Conservation (phyloP, 2,329 filamentous ascomycete genomes). For the Bipolaris gigantea region DNA sequence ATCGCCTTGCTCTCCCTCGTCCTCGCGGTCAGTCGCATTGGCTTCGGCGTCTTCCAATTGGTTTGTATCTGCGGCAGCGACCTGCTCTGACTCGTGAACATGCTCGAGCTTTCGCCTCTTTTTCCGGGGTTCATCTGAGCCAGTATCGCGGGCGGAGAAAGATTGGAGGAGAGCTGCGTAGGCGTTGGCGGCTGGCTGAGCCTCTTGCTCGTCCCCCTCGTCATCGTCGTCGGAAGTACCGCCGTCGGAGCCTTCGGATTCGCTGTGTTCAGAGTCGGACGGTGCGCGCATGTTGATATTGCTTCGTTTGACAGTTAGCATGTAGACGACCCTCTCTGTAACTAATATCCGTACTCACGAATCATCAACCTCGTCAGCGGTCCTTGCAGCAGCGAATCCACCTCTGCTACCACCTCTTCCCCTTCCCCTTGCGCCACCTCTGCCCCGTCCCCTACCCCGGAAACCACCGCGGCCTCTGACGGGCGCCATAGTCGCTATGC, state of each 20-base stretch:
- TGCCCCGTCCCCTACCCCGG: slow-evolving; percentile 13
- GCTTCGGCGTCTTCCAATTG: neutral
- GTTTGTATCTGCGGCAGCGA: slow-evolving; percentile 13
- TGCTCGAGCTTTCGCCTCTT: slow-evolving; percentile 58
- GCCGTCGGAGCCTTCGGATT: slow-evolving; percentile 26
- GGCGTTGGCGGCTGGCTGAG: slow-evolving; percentile 43
- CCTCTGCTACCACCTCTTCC: slow-evolving; percentile 25
- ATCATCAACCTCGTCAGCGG: slow-evolving; percentile 33
- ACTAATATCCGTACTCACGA: slow-evolving; percentile 32
- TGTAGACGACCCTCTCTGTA: neutral
- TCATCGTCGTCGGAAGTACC: slow-evolving; percentile 27
- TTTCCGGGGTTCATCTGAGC: slow-evolving; percentile 49
- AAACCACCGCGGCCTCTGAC: slow-evolving; percentile 25
- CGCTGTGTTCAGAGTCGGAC: slow-evolving; percentile 22
- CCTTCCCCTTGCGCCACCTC: slow-evolving; percentile 3
- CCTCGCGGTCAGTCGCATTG: neutral
- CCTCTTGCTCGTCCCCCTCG: slow-evolving; percentile 27
- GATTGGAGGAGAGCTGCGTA: slow-evolving; percentile 62
- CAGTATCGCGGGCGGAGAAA: slow-evolving; percentile 43
- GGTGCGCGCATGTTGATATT: slow-evolving; percentile 19
- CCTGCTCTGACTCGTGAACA: neutral
- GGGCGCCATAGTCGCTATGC: slow-evolving; percentile 17
- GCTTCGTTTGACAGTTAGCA: slow-evolving; percentile 23
- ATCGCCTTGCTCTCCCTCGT: slow-evolving; percentile 14
- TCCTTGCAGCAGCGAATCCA: slow-evolving; percentile 33